phyloP scores from a whole-genome alignment of 768 basidiomycete species.

The Lactifluus volemus region DNA sequence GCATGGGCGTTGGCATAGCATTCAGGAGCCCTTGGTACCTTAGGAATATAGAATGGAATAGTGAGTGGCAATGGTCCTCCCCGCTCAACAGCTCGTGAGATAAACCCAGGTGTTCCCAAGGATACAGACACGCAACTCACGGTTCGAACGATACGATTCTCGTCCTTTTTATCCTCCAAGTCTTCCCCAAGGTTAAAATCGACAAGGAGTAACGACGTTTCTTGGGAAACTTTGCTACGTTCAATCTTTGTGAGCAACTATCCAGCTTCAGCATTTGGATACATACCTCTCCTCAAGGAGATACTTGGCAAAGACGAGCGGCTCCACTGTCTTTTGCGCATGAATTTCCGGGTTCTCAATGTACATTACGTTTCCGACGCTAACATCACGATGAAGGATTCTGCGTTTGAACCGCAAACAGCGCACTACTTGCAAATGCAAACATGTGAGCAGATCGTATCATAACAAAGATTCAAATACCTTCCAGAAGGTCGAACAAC shows the following conservation, averaged over 20 bases:
- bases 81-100: no score
- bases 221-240: background rate
- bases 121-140: background rate
- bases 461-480: background rate
- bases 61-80: no score
- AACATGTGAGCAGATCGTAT: background rate
- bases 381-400: background rate
- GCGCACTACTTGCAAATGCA: background rate
- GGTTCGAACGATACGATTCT: background rate
- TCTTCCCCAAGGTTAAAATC: background rate
- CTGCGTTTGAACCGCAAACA: background rate
- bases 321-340: background rate
- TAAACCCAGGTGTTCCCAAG: no score
- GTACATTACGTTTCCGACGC: background rate
- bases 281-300: background rate
- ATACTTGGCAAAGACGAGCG: background rate
- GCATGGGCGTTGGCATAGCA: no score
- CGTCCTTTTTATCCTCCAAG: background rate
- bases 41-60: no score
- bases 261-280: background rate
- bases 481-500: background rate
- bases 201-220: conserved; percentile 5
- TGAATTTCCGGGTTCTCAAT: background rate
- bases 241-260: background rate
- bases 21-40: background rate